Base-by-base conservation (phyloP, 2,329 filamentous ascomycete genomes). In the Fusarium newnesense region DNA sequence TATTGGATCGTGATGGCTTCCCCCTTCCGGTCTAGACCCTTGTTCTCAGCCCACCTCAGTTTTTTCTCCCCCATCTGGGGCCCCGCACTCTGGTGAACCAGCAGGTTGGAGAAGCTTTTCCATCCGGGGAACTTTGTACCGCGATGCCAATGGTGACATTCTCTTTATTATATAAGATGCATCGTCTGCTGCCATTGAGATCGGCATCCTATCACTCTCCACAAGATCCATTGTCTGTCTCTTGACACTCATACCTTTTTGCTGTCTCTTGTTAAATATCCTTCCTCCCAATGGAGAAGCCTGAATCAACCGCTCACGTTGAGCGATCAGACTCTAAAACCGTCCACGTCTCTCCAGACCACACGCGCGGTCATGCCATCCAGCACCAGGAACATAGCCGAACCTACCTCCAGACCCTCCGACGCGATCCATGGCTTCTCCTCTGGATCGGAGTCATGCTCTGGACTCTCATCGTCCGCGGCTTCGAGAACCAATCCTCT, bases 371-470 rank as follows among this genome's bases (percentile, higher is more conserved):
- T 4, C 79, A 79, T 26, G 78, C 79, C 6, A 76, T 80, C 19
- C 78, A 80, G 18, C 75, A 79, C 15, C 75, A 80, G 40, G 78
- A 80, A 21, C 75, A 77, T 16, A 80, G 73, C 21, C 59, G 76
- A 32, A 77, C 75, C 1, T 77, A 77, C 39, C 12, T 66, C 7
- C 63, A 80, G 49, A 78, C 78, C 4, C 62, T 80, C 1, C 76
- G 75, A 9, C 71, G 72, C 7, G 78, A 80, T 30, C 78, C 78
- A 24, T 73, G 75, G 66, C 77, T 80, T 19, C 66, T 80, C 2
- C 72, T 80, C 36, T 80, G 77, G 78, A 77, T 78, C 4, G 77
- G 73, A 4, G 76, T 79, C 7, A 79, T 79, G 78, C 75, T 79
- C 9, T 79, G 77, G 78, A 79, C 78, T 1, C 54, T 79, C 13